Conservation (phyloP, 768 basidiomycete species). For the Lactifluus hygrophoroides region DNA sequence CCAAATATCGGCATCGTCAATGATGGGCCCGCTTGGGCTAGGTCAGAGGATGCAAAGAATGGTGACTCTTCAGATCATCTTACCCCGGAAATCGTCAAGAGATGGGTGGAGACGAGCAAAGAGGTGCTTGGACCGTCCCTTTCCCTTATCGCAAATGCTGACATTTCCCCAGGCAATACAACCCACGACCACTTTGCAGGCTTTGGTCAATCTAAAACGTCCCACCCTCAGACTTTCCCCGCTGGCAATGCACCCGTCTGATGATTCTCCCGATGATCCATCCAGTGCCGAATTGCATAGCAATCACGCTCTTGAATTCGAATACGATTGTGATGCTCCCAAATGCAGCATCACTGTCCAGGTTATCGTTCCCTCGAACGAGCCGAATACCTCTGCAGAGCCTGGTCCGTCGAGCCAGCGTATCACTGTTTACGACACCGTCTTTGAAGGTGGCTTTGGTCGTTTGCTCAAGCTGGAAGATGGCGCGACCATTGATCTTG, state of each 20-base stretch:
- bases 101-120: conserved; percentile 84
- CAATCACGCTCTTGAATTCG: conserved; percentile 79
- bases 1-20: conserved; percentile 78
- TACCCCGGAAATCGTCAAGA: conserved; percentile 70
- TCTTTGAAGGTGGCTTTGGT: conserved; percentile 79
- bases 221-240: conserved; percentile 77
- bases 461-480: conserved; percentile 65
- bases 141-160: not conserved
- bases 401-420: conserved; percentile 29
- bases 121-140: conserved; percentile 41
- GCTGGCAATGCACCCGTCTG: conserved; percentile 35
- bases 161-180: conserved; percentile 47
- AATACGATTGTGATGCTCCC: conserved; percentile 86
- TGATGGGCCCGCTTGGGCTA: conserved; percentile 64
- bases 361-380: conserved; percentile 53
- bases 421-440: conserved; percentile 50
- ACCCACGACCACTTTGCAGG: conserved; percentile 89
- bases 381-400: conserved; percentile 43
- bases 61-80: conserved; percentile 52
- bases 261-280: conserved; percentile 28
- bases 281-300: conserved; percentile 42
- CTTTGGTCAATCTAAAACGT: conserved; percentile 88
- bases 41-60: conserved; percentile 51
- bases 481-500: conserved; percentile 73
- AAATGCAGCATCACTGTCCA: conserved; percentile 75